Percentiles rank a stretch among this genome's conserved stretches.
phyloP scores from a whole-genome alignment of 257 asterid genomes.

The Lycium barbarum region DNA sequence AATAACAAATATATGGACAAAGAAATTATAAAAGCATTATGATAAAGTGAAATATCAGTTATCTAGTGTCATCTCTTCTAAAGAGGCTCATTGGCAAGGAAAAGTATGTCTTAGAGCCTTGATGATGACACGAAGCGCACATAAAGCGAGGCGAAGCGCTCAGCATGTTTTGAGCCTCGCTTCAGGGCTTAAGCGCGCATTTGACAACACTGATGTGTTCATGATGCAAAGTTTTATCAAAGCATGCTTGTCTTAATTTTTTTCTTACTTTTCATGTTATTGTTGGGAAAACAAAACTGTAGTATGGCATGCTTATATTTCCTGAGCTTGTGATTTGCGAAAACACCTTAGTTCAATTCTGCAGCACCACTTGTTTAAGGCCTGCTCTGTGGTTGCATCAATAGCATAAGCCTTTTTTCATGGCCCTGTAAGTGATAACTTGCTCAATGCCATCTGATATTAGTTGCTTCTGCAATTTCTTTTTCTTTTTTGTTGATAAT shows the following conservation, averaged over 20 bases:
- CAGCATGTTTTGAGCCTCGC: too few species aligned
- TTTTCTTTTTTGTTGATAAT: neutral
- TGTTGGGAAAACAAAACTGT: neutral
- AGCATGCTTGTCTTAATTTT: neutral
- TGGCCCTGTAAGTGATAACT: neutral
- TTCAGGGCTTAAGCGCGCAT: too few species aligned
- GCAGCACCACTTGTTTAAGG: conserved; percentile 14
- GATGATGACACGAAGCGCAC: too few species aligned
- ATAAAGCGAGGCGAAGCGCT: too few species aligned
- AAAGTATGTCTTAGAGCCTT: too few species aligned
- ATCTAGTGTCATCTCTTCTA: too few species aligned
- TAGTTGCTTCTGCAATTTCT: neutral
- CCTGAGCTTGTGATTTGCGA: conserved; percentile 9
- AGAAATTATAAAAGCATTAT: too few species aligned
- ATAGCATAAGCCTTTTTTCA: neutral
- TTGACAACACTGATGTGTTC: too few species aligned
- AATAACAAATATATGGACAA: too few species aligned
- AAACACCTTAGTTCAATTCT: neutral
- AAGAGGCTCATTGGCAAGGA: too few species aligned
- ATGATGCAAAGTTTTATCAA: neutral
- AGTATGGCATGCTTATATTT: neutral
- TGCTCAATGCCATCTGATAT: conserved; percentile 12
- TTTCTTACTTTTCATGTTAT: neutral
- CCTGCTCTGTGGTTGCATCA: neutral
- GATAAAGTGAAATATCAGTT: too few species aligned